A percentile compares a stretch with the other conserved stretches of the same genome.
Conservation (phyloP, 2,329 filamentous ascomycete species). For the Zasmidium cellare region DNA sequence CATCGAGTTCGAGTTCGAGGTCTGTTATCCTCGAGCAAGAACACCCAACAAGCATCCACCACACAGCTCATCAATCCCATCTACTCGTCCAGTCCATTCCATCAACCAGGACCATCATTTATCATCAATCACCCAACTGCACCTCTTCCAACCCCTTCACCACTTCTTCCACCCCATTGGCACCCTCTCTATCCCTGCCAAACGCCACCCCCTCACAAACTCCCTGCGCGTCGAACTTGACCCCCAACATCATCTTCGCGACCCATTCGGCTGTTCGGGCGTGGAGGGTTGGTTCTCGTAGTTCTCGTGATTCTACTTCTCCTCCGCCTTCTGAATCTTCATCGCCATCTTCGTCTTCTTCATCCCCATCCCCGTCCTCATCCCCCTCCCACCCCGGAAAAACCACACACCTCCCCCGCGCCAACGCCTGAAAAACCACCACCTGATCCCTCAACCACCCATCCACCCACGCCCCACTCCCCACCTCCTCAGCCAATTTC, state of each 20-base stretch:
- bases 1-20: no score
- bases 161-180: not conserved
- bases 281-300: slow-evolving; percentile 44
- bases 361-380: not conserved
- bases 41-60: no score
- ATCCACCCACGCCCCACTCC: slow-evolving; percentile 53
- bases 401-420: slow-evolving; percentile 42
- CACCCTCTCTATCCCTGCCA: not conserved
- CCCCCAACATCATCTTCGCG: slow-evolving; percentile 38
- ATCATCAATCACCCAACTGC: not conserved
- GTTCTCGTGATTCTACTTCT: not conserved
- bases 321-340: no score
- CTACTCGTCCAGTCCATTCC: no score
- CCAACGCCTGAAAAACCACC: slow-evolving; percentile 60
- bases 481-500: slow-evolving; percentile 48
- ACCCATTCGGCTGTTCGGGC: slow-evolving; percentile 50
- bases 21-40: no score
- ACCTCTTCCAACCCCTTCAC: not conserved
- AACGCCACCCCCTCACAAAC: slow-evolving; percentile 2
- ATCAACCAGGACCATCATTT: no score
- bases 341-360: slow-evolving; percentile 1
- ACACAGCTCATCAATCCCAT: no score
- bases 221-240: slow-evolving; percentile 35
- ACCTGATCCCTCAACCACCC: slow-evolving; percentile 59
- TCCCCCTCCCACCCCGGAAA: slow-evolving; percentile 27